These are phyloP conservation scores for Trichoderma koningii DNA, from an alignment of 2,329 filamentous ascomycete genomes.

Conservation along the genomic window DNA sequence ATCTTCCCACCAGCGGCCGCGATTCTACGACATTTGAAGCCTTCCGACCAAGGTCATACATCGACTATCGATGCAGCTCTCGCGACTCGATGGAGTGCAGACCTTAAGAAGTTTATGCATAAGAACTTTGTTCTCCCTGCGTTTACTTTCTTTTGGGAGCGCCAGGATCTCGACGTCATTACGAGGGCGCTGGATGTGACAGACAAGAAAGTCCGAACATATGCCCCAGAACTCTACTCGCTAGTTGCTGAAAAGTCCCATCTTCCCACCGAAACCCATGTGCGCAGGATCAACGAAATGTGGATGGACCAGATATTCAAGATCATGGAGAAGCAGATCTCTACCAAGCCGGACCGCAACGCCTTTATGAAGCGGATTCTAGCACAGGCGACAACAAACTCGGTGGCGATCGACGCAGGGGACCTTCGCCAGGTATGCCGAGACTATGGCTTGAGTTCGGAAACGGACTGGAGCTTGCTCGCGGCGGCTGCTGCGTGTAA, in stretches of 20 bases:
- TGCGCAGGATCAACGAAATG: slow-evolving; percentile 42
- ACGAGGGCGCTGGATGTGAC: slow-evolving; percentile 46
- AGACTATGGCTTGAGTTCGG: slow-evolving; percentile 44
- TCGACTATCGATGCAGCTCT: slow-evolving; percentile 29
- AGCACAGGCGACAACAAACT: slow-evolving; percentile 36
- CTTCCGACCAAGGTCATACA: slow-evolving; percentile 32
- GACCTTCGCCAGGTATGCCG: slow-evolving; percentile 48
- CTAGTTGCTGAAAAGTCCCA: slow-evolving; percentile 41
- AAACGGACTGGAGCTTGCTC: slow-evolving; percentile 48
- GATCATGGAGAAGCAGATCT: slow-evolving; percentile 37
- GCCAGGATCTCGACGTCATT: slow-evolving; percentile 46
- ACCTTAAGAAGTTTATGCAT: slow-evolving; percentile 53
- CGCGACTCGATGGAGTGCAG: slow-evolving; percentile 46
- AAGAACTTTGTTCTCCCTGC: slow-evolving; percentile 56
- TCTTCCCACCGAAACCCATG: slow-evolving; percentile 33
- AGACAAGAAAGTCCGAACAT: slow-evolving; percentile 39
- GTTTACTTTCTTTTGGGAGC: slow-evolving; percentile 50
- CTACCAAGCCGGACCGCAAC: slow-evolving; percentile 33
- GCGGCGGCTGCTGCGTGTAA: slow-evolving; percentile 48
- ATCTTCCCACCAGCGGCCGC: slow-evolving; percentile 45
- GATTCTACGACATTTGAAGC: slow-evolving; percentile 47
- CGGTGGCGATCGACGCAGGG: slow-evolving; percentile 42
- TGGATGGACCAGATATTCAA: slow-evolving; percentile 45
- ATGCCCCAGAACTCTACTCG: slow-evolving; percentile 50
- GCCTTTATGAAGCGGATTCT: slow-evolving; percentile 39